Evolutionary conservation across 2,329 filamentous ascomycete species (phyloP), one percentile per base, ranked within the genome.

Genomic region (Amylocarpus encephaloides): DNA sequence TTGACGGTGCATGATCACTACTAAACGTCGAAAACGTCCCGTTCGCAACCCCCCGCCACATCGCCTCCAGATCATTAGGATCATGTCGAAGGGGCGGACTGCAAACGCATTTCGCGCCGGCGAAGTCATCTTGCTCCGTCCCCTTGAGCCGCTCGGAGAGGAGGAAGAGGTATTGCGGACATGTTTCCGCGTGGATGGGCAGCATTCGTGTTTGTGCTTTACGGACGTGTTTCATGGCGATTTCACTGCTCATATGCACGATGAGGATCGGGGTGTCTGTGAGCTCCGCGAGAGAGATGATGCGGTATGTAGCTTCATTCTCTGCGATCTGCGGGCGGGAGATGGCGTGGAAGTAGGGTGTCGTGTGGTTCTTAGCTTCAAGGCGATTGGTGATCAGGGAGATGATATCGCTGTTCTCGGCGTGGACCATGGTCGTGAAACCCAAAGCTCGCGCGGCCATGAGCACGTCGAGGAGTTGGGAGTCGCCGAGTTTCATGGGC

Each of bases 91-190:
- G 71, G 4, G 76, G 75, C 1, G 76, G 77, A 5, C 70, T 72
- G 58, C 77, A 80, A 2, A 79, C 73, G 56, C 71, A 74, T 64
- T 79, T 79, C 5, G 76, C 75, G 12, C 76, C 76, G 54, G 73
- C 71, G 54, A 76, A 74, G 16, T 60, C 53, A 48, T 67, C 61
- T 29, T 67, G 63, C 5, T 68, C 67, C 0, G 65, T 67, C 6
- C 66, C 66, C 30, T 70, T 68, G 5, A 77, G 64, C 44, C 72
- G 66, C 6, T 70, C 66, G n/a, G 72, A 70, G 1, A 74, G 74
- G n/a, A 80, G 66, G 55, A 77, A 76, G 13, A 80, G 68, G 54
- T 81, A 80, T 49, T 80, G 77, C 2, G 77, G 78, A 59, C 77
- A 80, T 1, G 77, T 81, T 61, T 80, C 77, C 1, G 74, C 77